Base-by-base conservation (phyloP, 139 green algal species). In the Coccomyxa sp. region DNA sequence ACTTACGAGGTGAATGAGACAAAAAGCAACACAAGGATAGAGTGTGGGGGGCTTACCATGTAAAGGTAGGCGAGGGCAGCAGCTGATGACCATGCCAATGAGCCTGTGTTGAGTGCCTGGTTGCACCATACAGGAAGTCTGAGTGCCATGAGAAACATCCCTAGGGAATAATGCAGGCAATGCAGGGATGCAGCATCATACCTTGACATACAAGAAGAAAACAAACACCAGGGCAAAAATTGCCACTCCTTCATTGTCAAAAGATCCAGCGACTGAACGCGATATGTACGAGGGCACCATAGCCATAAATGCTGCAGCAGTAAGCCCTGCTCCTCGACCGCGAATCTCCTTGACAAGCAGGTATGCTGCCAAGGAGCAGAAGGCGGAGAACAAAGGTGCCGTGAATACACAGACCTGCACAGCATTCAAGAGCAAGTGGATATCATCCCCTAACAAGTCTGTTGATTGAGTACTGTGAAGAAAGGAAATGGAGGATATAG, bases 401-500 rank as follows among this genome's bases (percentile, higher is more conserved):
- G 95, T 99, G 85, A 98, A 97, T 28, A 98, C 96, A 84, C 96
- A 98, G 23, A 99, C 94, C 93, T 96, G 88, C 45, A 86, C 58
- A 85, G 60, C 13, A 31, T 79, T 23, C 30, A 7, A 51, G 38
- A 51, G 3, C 3, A 11, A 51, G 7, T 51, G 38, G 38, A 51
- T 51, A 51, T 51, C 7, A 51, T 51, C 38, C 3, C 7, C 3
- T 51, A 51, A 51, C 7, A 51, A 7, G 38, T 51, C 38, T 51
- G 38, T 51, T 51, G 38, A 51, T 51, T 51, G 38, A 51, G 38
- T 51, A 51, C 38, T 51, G 38, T 51, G 38, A 51, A 51, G 38
- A 51, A 51, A 51, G 38, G 38, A 51, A 7, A 7, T 51, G 38
- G 38, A 51, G 38, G 38, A 51, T 51, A 51, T 51, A 51, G 38